These are phyloP conservation scores for Taphrina confusa DNA, from an alignment of 1,139 yeast species.

Conservation along the genomic window DNA sequence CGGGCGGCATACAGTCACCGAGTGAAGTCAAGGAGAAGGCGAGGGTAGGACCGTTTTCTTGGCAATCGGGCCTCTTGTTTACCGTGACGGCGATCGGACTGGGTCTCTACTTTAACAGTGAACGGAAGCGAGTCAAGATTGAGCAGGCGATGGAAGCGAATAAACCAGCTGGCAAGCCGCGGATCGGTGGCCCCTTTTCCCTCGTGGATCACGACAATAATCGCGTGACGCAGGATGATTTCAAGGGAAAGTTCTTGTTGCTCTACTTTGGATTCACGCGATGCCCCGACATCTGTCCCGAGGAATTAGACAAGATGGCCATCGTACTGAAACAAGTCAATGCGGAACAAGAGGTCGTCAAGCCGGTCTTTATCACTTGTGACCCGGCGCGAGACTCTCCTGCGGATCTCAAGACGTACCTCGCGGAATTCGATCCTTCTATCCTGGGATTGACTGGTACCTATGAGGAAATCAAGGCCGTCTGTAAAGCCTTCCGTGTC, in stretches of 20 bases:
- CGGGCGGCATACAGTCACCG: constrained; percentile 15
- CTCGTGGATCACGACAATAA: constrained; percentile 70
- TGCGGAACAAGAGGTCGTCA: constrained; percentile 25
- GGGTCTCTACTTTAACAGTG: constrained; percentile 71
- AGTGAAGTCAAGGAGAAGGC: constrained; percentile 31
- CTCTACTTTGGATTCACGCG: constrained; percentile 93
- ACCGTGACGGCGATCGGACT: constrained; percentile 67
- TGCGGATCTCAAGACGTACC: constrained; percentile 52
- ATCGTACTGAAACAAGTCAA: constrained; percentile 40
- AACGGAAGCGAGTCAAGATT: constrained; percentile 63
- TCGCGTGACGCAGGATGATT: constrained; percentile 70
- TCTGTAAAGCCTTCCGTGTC: constrained; percentile 86
- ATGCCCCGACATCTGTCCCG: constrained; percentile 98
- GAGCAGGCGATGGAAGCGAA: constrained; percentile 27
- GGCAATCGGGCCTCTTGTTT: constrained; percentile 77
- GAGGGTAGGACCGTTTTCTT: constrained; percentile 57
- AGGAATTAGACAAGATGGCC: constrained; percentile 88
- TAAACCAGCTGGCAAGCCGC: constrained; percentile 72
- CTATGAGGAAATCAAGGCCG: constrained; percentile 76
- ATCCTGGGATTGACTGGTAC: constrained; percentile 90
- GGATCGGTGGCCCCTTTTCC: constrained; percentile 86
- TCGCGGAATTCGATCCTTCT: constrained; percentile 76
- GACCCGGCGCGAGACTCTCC: constrained; percentile 95
- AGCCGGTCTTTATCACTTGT: constrained; percentile 86
- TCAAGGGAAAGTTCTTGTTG: constrained; percentile 74